phyloP scores from a whole-genome alignment of 129 eudicot species.

The Silybum marianum region DNA sequence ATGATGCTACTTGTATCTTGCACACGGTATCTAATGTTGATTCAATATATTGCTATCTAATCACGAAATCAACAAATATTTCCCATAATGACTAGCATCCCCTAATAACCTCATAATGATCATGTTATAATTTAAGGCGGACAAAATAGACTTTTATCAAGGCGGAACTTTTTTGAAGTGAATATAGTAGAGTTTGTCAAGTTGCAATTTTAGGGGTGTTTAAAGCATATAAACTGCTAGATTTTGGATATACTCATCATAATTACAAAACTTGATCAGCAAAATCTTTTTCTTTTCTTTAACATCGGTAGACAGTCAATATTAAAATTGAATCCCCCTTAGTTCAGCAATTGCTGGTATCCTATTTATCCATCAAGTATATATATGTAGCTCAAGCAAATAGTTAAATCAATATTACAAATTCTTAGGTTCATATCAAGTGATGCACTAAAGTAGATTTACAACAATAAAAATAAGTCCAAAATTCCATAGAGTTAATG shows the following conservation, averaged over 20 bases:
- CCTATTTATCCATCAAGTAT: neutral
- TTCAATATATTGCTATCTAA: neutral
- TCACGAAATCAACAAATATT: neutral
- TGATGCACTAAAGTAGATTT: neutral
- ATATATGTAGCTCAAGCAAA: neutral
- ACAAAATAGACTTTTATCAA: neutral
- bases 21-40: neutral
- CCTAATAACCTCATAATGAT: neutral
- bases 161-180: neutral
- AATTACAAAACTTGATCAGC: neutral
- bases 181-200: neutral
- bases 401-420: neutral
- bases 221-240: neutral
- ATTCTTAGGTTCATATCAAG: neutral
- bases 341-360: neutral
- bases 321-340: neutral
- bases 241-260: neutral
- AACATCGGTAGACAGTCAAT: neutral
- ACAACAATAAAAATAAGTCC: neutral
- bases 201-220: neutral
- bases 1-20: neutral
- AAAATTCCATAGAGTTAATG: neutral
- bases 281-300: neutral
- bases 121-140: neutral
- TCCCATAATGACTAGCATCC: neutral